These are phyloP conservation scores for Dryas integrifolia DNA, from an alignment of 331 rosid genomes.

Conservation along the genomic window DNA sequence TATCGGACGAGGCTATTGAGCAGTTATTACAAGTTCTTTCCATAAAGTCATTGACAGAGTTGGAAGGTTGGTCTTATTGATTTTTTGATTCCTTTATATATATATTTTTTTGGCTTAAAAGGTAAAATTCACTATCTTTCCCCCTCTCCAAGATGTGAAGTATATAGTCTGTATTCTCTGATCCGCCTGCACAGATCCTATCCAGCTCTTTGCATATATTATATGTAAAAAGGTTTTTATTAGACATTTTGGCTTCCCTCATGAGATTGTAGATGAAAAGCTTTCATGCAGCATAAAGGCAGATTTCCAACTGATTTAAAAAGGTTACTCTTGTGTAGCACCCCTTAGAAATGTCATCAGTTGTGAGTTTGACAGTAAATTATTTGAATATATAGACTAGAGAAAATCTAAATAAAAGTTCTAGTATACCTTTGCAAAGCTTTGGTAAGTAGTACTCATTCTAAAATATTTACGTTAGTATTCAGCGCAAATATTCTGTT, in stretches of 20 bases:
- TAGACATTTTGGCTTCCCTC: background rate
- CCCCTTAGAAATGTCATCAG: background rate
- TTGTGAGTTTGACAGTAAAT: background rate
- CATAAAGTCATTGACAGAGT: constrained; percentile 72
- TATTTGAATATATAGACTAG: background rate
- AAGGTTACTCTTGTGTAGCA: background rate
- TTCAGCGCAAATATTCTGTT: background rate
- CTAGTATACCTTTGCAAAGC: background rate
- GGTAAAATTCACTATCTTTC: background rate
- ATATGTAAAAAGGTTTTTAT: background rate
- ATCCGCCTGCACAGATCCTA: background rate
- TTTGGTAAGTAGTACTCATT: background rate
- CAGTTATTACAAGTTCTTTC: constrained; percentile 86
- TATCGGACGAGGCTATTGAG: constrained; percentile 68
- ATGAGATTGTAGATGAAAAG: background rate
- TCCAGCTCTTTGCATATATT: background rate
- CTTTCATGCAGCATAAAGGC: background rate
- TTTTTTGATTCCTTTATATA: background rate
- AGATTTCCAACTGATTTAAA: background rate
- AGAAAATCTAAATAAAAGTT: background rate
- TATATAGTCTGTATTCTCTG: background rate
- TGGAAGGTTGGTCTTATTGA: constrained; percentile 63
- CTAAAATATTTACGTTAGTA: background rate
- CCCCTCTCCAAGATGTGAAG: background rate
- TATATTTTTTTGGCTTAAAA: background rate